These are phyloP conservation scores for Lentinula edodes DNA, from an alignment of 768 basidiomycete genomes.

Conservation along the genomic window DNA sequence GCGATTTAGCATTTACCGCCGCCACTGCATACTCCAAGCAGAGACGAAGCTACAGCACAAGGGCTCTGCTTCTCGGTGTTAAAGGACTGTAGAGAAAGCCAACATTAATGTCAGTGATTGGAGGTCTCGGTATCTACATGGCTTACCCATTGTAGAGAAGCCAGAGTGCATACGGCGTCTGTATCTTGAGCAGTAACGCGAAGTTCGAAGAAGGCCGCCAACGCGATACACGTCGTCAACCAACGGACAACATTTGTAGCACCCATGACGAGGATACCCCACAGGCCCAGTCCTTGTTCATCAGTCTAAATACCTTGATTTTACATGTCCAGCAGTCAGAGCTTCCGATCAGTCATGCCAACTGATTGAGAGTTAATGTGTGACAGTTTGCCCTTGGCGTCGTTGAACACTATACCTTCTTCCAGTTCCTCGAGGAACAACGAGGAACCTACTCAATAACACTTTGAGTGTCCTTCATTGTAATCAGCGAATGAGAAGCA, in stretches of 20 bases:
- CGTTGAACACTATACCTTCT: neutral
- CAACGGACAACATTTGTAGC: neutral
- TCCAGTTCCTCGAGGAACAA: neutral
- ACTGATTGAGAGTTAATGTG: neutral
- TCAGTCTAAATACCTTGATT: neutral
- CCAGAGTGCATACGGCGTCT: slow-evolving; percentile 14
- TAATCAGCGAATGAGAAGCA: neutral
- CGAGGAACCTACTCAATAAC: neutral
- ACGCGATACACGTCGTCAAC: neutral
- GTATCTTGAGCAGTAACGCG: slow-evolving; percentile 17
- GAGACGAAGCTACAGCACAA: slow-evolving; percentile 37
- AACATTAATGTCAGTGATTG: neutral
- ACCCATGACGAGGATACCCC: neutral
- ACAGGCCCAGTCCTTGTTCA: neutral
- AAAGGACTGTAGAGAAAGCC: neutral
- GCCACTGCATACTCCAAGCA: slow-evolving; percentile 35
- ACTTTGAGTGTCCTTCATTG: neutral
- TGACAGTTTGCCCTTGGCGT: slow-evolving; percentile 5
- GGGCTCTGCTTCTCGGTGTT: slow-evolving; percentile 46
- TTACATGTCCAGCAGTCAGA: neutral
- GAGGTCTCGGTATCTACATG: neutral
- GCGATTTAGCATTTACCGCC: slow-evolving; percentile 27
- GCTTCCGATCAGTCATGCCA: neutral
- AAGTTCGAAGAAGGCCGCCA: neutral
- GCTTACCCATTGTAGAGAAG: slow-evolving; percentile 22